These are phyloP conservation scores for Trichomonascaceae sp. DNA, from an alignment of 1,139 yeast genomes.

Conservation along the genomic window DNA sequence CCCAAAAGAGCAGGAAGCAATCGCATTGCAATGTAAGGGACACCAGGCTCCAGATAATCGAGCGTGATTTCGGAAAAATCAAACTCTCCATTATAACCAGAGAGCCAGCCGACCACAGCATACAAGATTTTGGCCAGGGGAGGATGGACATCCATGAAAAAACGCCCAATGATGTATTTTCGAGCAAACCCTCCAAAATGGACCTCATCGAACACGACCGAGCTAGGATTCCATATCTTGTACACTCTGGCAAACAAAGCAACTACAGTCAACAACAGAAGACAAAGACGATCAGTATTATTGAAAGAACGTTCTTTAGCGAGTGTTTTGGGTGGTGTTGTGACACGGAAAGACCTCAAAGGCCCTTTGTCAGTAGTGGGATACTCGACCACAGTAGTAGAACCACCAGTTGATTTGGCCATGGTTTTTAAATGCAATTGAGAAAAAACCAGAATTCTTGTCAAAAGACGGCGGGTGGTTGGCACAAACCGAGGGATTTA, in stretches of 20 bases:
- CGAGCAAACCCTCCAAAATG: constrained; percentile 67
- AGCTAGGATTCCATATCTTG: constrained; percentile 58
- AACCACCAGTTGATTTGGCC: constrained; percentile 1
- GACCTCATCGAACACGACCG: constrained; percentile 88
- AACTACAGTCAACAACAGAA: constrained; percentile 48
- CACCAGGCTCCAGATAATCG: constrained; percentile 64
- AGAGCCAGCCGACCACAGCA: constrained; percentile 83
- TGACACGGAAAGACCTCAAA: constrained; percentile 33
- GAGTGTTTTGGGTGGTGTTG: constrained; percentile 41
- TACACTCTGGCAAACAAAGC: constrained; percentile 56
- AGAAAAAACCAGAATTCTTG: no score
- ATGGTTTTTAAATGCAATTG: neutral
- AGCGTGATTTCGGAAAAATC: constrained; percentile 90
- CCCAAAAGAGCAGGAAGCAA: constrained; percentile 80
- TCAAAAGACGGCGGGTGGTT: neutral
- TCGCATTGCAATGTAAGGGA: constrained; percentile 87
- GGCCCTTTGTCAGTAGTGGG: constrained; percentile 8
- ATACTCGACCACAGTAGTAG: neutral
- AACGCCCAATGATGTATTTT: constrained; percentile 55
- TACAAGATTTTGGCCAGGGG: constrained; percentile 92
- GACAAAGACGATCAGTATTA: constrained; percentile 26
- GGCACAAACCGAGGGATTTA: neutral
- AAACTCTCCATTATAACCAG: constrained; percentile 84
- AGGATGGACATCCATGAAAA: constrained; percentile 95
- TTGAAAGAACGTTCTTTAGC: constrained; percentile 28